phyloP scores from a whole-genome alignment of 83 land plant species.

The Isoetes engelmannii region DNA sequence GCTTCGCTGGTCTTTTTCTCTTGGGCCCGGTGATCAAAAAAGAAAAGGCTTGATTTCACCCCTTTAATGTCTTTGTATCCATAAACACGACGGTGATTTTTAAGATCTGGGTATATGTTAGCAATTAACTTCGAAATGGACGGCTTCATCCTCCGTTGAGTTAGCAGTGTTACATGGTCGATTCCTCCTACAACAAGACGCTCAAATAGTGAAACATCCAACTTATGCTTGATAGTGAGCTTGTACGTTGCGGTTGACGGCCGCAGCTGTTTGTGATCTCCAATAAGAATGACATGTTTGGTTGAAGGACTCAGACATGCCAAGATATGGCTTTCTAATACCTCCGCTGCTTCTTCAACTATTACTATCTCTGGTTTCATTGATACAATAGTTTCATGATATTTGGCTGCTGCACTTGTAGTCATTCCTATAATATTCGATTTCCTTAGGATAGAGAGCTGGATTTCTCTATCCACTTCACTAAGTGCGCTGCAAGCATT shows the following conservation, averaged over 20 bases:
- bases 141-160: constrained; percentile 20
- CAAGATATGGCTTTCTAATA: constrained; percentile 18
- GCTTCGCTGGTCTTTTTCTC: neutral
- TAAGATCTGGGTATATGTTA: constrained; percentile 18
- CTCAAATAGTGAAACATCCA: constrained; percentile 21
- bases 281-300: constrained; percentile 19
- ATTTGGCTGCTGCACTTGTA: constrained; percentile 25
- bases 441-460: constrained; percentile 7
- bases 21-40: constrained; percentile 16
- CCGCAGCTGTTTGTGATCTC: constrained; percentile 21
- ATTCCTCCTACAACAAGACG: constrained; percentile 7
- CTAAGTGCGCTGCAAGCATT: constrained; percentile 14
- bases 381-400: constrained; percentile 3
- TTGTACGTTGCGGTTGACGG: constrained; percentile 12
- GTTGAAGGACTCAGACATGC: constrained; percentile 6
- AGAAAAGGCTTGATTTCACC: constrained; percentile 14
- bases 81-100: constrained; percentile 19
- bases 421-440: constrained; percentile 32
- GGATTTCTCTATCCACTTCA: constrained; percentile 5
- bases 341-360: constrained; percentile 27
- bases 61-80: constrained; percentile 21
- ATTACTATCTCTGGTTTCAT: constrained; percentile 12
- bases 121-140: constrained; percentile 17
- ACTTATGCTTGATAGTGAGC: constrained; percentile 11
- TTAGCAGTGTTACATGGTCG: neutral